Percentiles rank a stretch among this genome's conserved stretches.
phyloP scores from a whole-genome alignment of 106 monocot genomes.

The Dendrobium nobile region DNA sequence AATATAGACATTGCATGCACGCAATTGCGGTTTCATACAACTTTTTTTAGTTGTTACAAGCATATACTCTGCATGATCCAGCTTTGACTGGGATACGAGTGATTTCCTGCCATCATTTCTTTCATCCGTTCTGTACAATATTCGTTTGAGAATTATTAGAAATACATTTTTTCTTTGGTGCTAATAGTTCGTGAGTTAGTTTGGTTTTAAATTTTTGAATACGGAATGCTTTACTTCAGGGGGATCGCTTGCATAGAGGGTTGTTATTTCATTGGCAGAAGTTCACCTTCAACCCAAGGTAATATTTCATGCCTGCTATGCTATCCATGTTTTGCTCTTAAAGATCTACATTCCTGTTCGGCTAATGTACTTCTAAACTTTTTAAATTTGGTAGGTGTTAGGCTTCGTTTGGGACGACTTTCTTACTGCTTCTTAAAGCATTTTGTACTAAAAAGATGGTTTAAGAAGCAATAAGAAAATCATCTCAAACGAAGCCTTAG shows the following conservation, averaged over 20 bases:
- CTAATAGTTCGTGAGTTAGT: not conserved
- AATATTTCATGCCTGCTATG: constrained; percentile 8
- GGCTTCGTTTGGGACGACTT: too few species aligned
- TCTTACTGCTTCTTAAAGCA: too few species aligned
- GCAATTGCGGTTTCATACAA: not conserved
- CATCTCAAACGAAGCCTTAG: too few species aligned
- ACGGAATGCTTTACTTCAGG: constrained; percentile 32
- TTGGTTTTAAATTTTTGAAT: not conserved
- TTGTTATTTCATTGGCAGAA: constrained; percentile 97
- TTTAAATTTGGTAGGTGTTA: too few species aligned
- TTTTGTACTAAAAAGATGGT: too few species aligned
- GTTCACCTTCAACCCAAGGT: constrained; percentile 96
- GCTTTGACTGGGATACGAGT: not conserved
- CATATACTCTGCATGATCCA: not conserved
- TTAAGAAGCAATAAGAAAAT: too few species aligned
- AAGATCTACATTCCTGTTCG: too few species aligned
- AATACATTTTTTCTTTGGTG: not conserved
- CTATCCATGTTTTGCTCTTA: not conserved
- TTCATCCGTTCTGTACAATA: not conserved
- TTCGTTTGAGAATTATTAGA: not conserved
- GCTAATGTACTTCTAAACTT: too few species aligned
- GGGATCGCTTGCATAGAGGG: constrained; percentile 93
- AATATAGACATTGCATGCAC: not conserved
- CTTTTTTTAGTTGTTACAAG: not conserved
- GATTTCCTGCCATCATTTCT: not conserved